Base-by-base conservation (phyloP, 208 protist genomes). In the Porcisia hertigi region DNA sequence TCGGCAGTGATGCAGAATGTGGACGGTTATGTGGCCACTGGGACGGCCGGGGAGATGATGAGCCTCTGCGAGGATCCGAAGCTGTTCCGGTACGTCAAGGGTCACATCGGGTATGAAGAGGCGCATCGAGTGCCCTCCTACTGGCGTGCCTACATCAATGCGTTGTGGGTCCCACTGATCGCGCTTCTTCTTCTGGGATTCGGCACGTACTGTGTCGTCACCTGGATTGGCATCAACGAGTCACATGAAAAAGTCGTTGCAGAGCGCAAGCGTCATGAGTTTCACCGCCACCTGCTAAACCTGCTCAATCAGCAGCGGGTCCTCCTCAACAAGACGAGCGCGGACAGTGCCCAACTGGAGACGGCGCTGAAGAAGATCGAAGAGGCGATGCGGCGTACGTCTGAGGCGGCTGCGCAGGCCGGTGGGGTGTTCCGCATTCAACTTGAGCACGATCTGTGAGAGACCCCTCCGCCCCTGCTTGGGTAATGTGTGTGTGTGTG, bases 101-200 rank as follows among this genome's bases (percentile, higher is more conserved):
- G 81, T 0, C 90, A 94, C 72, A 82, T 91, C 52, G 90, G 90
- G n/a, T 94, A 92, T 65, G 78, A 83, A 34, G 88, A 90, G 63
- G 57, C 90, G 25, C 85, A 84, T 55, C 74, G 52, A 8, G 16
- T 36, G 49, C 72, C 72, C 30, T 79, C 76, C 55, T 76, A 79
- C 63, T 79, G 79, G 64, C 71, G 67, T 8, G 58, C 64, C 30
- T 75, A 79, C 57, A 3, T 85, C 14, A 76, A 76, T 34, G 77
- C 80, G 60, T 69, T 90, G 64, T 86, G 72, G 79, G 79, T 90
- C 41, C 80, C 86, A 1, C 39, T 88, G 23, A 79, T 86, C 36
- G 69, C 81, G 8, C 53, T 88, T 2, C 25, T 77, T 9, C 43
- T 81, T 9, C 52, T 91, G 9, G 74, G 84, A n/a, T 76, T 81